A percentile compares a stretch with the other conserved stretches of the same genome.
These are phyloP conservation scores for Candida broadrunensis DNA, from an alignment of 805 yeast genomes.

Conservation along the genomic window DNA sequence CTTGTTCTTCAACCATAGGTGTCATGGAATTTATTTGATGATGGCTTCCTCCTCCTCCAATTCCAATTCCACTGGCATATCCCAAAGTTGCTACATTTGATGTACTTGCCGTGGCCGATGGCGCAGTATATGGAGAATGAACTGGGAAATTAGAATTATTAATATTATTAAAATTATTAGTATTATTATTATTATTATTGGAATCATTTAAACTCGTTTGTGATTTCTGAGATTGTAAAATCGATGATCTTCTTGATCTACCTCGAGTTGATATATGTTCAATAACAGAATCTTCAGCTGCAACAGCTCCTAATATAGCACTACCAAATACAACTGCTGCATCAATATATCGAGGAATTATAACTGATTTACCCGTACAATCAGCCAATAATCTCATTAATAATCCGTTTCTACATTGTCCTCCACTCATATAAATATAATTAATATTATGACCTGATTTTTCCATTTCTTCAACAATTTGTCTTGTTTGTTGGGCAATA, in stretches of 20 bases:
- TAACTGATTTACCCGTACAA: slow-evolving; percentile 86
- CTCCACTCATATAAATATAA: slow-evolving; percentile 88
- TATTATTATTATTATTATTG: slow-evolving; percentile 8
- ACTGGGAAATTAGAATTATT: slow-evolving; percentile 20
- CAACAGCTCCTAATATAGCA: slow-evolving; percentile 92
- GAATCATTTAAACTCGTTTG: slow-evolving; percentile 24
- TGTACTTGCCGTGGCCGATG: slow-evolving; percentile 70
- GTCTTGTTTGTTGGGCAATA: slow-evolving; percentile 96
- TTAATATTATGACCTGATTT: slow-evolving; percentile 72
- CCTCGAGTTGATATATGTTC: slow-evolving; percentile 32
- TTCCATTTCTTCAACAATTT: slow-evolving; percentile 84
- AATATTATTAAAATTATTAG: slow-evolving; percentile 6
- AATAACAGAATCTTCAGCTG: slow-evolving; percentile 63
- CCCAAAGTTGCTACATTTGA: slow-evolving; percentile 55
- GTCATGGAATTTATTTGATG: slow-evolving; percentile 32
- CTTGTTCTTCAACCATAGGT: slow-evolving; percentile 35
- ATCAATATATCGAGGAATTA: slow-evolving; percentile 92
- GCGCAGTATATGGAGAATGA: slow-evolving; percentile 74
- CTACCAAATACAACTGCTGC: slow-evolving; percentile 97
- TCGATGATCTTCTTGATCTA: slow-evolving; percentile 33
- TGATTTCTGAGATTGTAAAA: slow-evolving; percentile 27
- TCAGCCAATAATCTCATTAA: slow-evolving; percentile 89
- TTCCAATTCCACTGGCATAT: slow-evolving; percentile 23
- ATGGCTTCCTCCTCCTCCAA: slow-evolving; percentile 28
- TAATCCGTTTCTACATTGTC: slow-evolving; percentile 91